Percentiles rank a stretch among this genome's conserved stretches.
Conservation (phyloP, 129 eudicot genomes). For the Pittosporum tobira region DNA sequence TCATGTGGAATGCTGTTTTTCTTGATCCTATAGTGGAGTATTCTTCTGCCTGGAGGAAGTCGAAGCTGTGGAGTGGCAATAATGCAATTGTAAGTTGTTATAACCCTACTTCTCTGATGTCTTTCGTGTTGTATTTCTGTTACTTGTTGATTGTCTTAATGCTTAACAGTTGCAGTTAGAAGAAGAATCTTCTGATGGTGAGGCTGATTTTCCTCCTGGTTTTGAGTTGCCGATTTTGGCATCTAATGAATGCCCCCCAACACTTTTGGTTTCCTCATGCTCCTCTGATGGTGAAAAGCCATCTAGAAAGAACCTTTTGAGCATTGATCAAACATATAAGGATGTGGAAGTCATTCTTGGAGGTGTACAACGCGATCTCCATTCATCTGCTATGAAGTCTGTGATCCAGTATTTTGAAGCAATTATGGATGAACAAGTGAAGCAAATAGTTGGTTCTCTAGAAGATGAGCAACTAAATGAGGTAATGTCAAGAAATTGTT, state of each 20-base stretch:
- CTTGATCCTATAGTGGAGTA: slow-evolving; percentile 52
- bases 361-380: slow-evolving; percentile 44
- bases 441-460: slow-evolving; percentile 23
- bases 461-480: slow-evolving; percentile 24
- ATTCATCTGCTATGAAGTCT: slow-evolving; percentile 42
- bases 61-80: slow-evolving; percentile 33
- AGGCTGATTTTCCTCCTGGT: slow-evolving; percentile 84
- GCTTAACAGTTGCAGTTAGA: slow-evolving; percentile 30
- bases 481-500: slow-evolving; percentile 30
- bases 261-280: slow-evolving; percentile 17
- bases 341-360: slow-evolving; percentile 34
- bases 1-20: slow-evolving; percentile 69
- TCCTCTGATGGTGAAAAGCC: slow-evolving; percentile 25
- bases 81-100: slow-evolving; percentile 29
- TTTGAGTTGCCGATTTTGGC: slow-evolving; percentile 36
- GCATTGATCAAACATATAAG: slow-evolving; percentile 2
- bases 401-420: slow-evolving; percentile 35
- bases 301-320: slow-evolving; percentile 8
- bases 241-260: slow-evolving; percentile 7
- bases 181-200: slow-evolving; percentile 34
- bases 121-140: background rate
- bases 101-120: slow-evolving; percentile 5
- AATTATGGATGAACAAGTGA: slow-evolving; percentile 58
- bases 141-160: slow-evolving; percentile 2
- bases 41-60: slow-evolving; percentile 64